These are phyloP conservation scores for Penicillium macrosclerotiorum DNA, from an alignment of 495 filamentous ascomycete genomes.

Conservation along the genomic window DNA sequence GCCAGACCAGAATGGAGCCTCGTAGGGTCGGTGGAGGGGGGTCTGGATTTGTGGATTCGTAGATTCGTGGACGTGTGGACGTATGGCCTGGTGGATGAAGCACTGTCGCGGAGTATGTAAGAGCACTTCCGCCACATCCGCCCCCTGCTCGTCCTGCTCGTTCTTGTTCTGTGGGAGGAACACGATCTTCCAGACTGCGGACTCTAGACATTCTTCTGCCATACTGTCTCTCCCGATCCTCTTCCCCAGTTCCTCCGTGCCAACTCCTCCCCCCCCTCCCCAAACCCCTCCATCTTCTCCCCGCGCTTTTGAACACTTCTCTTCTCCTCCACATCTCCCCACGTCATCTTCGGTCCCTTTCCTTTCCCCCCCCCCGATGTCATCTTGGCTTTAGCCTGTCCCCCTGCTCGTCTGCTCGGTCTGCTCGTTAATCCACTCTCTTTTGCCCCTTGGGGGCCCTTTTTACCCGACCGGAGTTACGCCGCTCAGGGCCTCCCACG, in stretches of 20 bases:
- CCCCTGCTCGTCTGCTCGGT: not conserved
- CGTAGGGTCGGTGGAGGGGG: not conserved
- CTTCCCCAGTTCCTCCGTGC: no score
- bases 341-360: slow-evolving; percentile 10
- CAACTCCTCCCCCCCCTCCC: not conserved
- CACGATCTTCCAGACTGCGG: no score
- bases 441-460: slow-evolving; percentile 16
- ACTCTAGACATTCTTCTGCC: no score
- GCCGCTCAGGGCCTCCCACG: slow-evolving; percentile 4
- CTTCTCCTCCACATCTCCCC: slow-evolving; percentile 14
- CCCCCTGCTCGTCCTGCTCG: slow-evolving; percentile 1
- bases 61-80: no score
- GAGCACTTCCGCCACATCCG: slow-evolving; percentile 22
- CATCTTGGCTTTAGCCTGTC: slow-evolving; percentile 7
- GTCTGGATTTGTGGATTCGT: no score
- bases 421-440: slow-evolving; percentile 5
- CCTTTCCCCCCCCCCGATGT: slow-evolving; percentile 1
- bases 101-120: not conserved
- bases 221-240: no score
- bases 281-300: slow-evolving; percentile 4
- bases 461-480: slow-evolving; percentile 14
- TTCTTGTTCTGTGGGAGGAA: no score
- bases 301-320: slow-evolving; percentile 20
- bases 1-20: slow-evolving; percentile 1
- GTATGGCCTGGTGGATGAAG: not conserved